Evolutionary conservation across 495 filamentous ascomycete genomes (phyloP).

Genomic region (Tuber umbilicatum): DNA sequence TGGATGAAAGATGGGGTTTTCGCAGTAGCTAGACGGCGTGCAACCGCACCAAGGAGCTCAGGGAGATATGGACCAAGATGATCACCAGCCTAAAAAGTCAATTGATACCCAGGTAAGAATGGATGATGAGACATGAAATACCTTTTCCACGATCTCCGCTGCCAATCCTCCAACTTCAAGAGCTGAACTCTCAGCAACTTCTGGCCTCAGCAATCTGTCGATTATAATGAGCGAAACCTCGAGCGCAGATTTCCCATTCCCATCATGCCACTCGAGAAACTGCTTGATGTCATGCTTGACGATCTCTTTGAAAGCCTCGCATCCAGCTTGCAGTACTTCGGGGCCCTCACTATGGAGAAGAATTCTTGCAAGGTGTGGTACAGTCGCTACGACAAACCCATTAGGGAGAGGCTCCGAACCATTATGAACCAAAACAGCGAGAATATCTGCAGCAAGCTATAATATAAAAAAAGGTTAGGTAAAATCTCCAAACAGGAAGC

Average conservation of each 20-base stretch:
- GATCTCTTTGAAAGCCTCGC: slow-evolving; percentile 77
- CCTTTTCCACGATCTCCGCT: slow-evolving; percentile 89
- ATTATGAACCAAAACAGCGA: slow-evolving; percentile 72
- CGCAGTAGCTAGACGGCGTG: slow-evolving; percentile 73
- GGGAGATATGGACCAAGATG: slow-evolving; percentile 80
- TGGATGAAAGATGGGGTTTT: slow-evolving; percentile 79
- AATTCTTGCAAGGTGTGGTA: slow-evolving; percentile 79
- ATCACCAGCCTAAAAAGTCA: slow-evolving; percentile 48
- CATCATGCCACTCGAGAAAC: slow-evolving; percentile 71
- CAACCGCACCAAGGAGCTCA: slow-evolving; percentile 85
- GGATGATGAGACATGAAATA: slow-evolving; percentile 42
- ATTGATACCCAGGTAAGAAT: neutral
- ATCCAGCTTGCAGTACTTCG: slow-evolving; percentile 80
- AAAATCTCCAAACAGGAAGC: neutral
- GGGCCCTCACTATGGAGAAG: slow-evolving; percentile 72
- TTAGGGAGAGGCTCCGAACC: slow-evolving; percentile 74
- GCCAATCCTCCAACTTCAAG: slow-evolving; percentile 91
- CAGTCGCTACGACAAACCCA: slow-evolving; percentile 73
- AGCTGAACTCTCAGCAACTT: slow-evolving; percentile 82
- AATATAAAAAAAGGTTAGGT: neutral
- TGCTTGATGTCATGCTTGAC: slow-evolving; percentile 80
- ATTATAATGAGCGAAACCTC: slow-evolving; percentile 87
- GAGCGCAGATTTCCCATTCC: slow-evolving; percentile 70
- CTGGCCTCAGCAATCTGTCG: slow-evolving; percentile 76
- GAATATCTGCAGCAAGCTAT: slow-evolving; percentile 75